A percentile compares a stretch with the other conserved stretches of the same genome.
These are phyloP conservation scores for Ilex paraguariensis DNA, from an alignment of 305 asterid genomes.

Conservation along the genomic window DNA sequence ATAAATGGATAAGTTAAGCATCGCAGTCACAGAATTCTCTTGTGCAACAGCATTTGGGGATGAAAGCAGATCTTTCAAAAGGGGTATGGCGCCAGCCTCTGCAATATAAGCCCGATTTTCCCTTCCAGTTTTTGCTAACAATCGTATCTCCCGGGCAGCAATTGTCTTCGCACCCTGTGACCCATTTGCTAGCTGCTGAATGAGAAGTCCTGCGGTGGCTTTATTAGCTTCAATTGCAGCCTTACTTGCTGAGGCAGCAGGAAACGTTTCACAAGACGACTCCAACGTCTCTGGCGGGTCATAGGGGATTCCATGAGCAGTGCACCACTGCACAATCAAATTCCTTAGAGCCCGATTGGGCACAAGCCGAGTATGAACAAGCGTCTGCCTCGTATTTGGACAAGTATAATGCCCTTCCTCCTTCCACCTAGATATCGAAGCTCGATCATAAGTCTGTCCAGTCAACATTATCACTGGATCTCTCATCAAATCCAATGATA, in stretches of 20 bases:
- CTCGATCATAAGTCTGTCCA: conserved; percentile 86
- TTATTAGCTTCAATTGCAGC: conserved; percentile 71
- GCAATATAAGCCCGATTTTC: conserved; percentile 83
- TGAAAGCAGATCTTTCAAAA: conserved; percentile 49
- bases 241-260: conserved; percentile 44
- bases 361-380: conserved; percentile 56
- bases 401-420: conserved; percentile 87
- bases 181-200: conserved; percentile 67
- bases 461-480: conserved; percentile 91
- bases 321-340: conserved; percentile 78
- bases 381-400: conserved; percentile 90
- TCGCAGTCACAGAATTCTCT: conserved; percentile 87
- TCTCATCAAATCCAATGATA: conserved; percentile 77
- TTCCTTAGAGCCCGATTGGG: conserved; percentile 72
- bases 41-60: conserved; percentile 68
- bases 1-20: conserved; percentile 77
- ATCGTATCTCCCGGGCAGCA: conserved; percentile 79
- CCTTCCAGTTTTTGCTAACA: conserved; percentile 77
- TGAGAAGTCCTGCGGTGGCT: conserved; percentile 63
- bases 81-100: conserved; percentile 86
- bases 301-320: conserved; percentile 56
- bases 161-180: conserved; percentile 61
- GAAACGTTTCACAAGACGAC: conserved; percentile 26
- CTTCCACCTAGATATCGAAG: conserved; percentile 75
- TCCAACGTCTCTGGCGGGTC: conserved; percentile 60